Evolutionary conservation across 2,329 filamentous ascomycete species (phyloP).

Genomic region (Drechmeria coniospora): DNA sequence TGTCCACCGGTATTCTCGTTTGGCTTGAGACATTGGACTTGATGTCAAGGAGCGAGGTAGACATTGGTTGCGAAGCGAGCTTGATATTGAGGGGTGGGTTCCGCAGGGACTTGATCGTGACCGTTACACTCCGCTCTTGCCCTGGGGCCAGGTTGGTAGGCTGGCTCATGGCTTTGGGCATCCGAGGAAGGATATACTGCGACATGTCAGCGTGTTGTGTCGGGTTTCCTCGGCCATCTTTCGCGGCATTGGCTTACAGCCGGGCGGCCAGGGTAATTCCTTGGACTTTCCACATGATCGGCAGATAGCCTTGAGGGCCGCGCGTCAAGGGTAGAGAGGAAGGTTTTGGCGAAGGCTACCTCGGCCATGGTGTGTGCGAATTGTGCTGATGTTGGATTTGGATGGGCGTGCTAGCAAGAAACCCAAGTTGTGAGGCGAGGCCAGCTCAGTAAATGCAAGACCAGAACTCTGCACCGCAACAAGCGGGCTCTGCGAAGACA

Average conservation of each 20-base stretch:
- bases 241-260: slow-evolving; percentile 39
- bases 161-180: slow-evolving; percentile 40
- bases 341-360: slow-evolving; percentile 68
- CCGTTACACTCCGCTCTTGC: slow-evolving; percentile 35
- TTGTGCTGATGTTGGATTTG: not conserved
- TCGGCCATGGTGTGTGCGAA: slow-evolving; percentile 49
- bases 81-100: slow-evolving; percentile 56
- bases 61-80: slow-evolving; percentile 45
- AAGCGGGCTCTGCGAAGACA: no score
- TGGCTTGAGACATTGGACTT: slow-evolving; percentile 53
- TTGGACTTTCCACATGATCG: slow-evolving; percentile 80
- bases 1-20: slow-evolving; percentile 50
- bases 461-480: no score
- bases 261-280: slow-evolving; percentile 57
- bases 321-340: slow-evolving; percentile 65
- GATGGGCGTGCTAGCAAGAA: not conserved
- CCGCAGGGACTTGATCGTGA: slow-evolving; percentile 61
- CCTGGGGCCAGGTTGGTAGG: slow-evolving; percentile 32
- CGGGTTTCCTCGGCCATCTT: not conserved
- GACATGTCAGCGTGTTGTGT: not conserved
- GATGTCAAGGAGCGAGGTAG: slow-evolving; percentile 64
- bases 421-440: not conserved
- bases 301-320: slow-evolving; percentile 68
- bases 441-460: no score
- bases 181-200: slow-evolving; percentile 58